Percentiles rank a stretch among this genome's conserved stretches.
Evolutionary conservation across 2,329 filamentous ascomycete species (phyloP).

Genomic region (Fusarium poae): DNA sequence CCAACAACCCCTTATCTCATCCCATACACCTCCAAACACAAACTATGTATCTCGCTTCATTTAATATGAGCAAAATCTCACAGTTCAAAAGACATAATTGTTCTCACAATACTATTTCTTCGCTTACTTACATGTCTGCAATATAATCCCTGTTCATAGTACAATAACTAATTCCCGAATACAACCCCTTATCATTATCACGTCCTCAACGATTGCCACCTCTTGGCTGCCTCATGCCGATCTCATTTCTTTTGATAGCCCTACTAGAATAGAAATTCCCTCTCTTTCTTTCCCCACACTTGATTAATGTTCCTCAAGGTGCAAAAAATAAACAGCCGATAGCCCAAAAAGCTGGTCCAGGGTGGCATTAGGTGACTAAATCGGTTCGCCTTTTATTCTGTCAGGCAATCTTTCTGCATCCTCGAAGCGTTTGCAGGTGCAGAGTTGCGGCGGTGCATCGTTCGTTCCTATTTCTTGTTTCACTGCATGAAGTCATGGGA

Average conservation of each 20-base stretch:
- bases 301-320: neutral
- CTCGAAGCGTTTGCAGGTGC: neutral
- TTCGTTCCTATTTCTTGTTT: conserved; percentile 12
- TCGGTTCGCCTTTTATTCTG: neutral
- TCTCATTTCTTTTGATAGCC: conserved; percentile 13
- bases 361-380: neutral
- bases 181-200: conserved; percentile 30
- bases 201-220: conserved; percentile 12
- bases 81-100: neutral
- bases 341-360: neutral
- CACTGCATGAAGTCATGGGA: conserved; percentile 3
- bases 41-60: neutral
- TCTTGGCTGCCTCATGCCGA: conserved; percentile 16
- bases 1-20: conserved; percentile 29
- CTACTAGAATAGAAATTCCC: conserved; percentile 6
- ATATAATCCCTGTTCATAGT: conserved; percentile 4
- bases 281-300: conserved; percentile 7
- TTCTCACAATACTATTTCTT: neutral
- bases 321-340: neutral
- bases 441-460: neutral
- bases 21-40: neutral
- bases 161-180: conserved; percentile 3
- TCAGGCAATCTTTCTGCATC: neutral
- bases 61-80: conserved; percentile 2
- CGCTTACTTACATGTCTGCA: neutral